Evolutionary conservation across 78 protist genomes (phyloP).

Genomic region (Tieghemostelium lacteum): DNA sequence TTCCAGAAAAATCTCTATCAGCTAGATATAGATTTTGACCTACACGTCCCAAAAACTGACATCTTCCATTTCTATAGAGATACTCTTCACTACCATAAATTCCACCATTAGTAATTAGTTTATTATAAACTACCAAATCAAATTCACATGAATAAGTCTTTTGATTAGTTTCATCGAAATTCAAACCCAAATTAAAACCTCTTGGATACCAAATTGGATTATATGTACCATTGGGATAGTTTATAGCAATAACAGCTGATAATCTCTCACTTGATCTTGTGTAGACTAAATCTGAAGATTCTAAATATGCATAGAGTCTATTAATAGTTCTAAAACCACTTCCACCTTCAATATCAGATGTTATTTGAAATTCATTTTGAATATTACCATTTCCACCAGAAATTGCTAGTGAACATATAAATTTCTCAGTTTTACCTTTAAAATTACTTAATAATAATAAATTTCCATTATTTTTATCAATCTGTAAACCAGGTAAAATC

Average conservation of each 20-base stretch:
- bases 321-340: not conserved
- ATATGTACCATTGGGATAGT: not conserved
- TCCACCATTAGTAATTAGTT: not conserved
- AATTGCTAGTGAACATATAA: not conserved
- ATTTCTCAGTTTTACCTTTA: not conserved
- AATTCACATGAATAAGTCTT: slow-evolving; percentile 18
- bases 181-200: not conserved
- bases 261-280: slow-evolving; percentile 13
- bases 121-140: not conserved
- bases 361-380: slow-evolving; percentile 1
- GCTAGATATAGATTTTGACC: not conserved
- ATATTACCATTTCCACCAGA: not conserved
- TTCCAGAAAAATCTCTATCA: not conserved
- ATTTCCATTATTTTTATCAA: not conserved
- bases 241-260: not conserved
- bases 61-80: not conserved
- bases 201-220: slow-evolving; percentile 27
- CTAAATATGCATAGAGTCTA: slow-evolving; percentile 2
- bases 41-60: not conserved
- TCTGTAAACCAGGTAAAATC: not conserved
- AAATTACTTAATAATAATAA: slow-evolving; percentile 13
- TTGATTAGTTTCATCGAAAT: slow-evolving; percentile 5
- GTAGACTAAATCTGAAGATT: not conserved
- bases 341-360: not conserved
- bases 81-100: too few relatives aligned